Evolutionary conservation across 352 stramenopile genomes (phyloP).

Genomic region (Phytophthora megakarya): DNA sequence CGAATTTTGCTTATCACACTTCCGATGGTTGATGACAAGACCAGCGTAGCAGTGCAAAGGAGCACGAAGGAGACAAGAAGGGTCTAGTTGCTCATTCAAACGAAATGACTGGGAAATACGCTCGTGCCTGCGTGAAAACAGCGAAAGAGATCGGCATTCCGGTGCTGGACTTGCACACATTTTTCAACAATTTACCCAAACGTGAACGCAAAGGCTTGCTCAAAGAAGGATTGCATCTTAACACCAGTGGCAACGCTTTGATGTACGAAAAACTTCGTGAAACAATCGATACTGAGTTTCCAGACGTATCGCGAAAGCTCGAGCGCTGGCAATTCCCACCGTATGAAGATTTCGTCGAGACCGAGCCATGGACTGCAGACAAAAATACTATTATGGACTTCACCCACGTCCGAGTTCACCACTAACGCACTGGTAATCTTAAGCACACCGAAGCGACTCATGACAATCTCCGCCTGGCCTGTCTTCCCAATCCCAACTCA

Average conservation of each 20-base stretch:
- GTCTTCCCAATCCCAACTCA: not conserved
- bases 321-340: slow-evolving; percentile 36
- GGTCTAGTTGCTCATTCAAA: slow-evolving; percentile 47
- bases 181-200: slow-evolving; percentile 43
- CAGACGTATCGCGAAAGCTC: slow-evolving; percentile 14
- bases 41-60: slow-evolving; percentile 21
- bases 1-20: slow-evolving; percentile 36
- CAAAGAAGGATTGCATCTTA: slow-evolving; percentile 58
- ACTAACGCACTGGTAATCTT: slow-evolving; percentile 3
- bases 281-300: slow-evolving; percentile 25
- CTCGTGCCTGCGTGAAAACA: slow-evolving; percentile 42
- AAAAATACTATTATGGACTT: slow-evolving; percentile 15
- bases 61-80: slow-evolving; percentile 17
- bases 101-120: slow-evolving; percentile 44
- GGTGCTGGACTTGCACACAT: slow-evolving; percentile 48
- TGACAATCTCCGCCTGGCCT: not conserved
- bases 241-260: slow-evolving; percentile 41
- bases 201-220: slow-evolving; percentile 34
- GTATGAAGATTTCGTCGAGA: slow-evolving; percentile 45
- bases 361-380: slow-evolving; percentile 21
- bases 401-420: slow-evolving; percentile 8
- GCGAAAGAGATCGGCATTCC: slow-evolving; percentile 29
- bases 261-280: slow-evolving; percentile 26
- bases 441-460: not conserved
- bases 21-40: slow-evolving; percentile 39